phyloP scores from a whole-genome alignment of 2,329 filamentous ascomycete genomes.

The Beauveria brongniartii region DNA sequence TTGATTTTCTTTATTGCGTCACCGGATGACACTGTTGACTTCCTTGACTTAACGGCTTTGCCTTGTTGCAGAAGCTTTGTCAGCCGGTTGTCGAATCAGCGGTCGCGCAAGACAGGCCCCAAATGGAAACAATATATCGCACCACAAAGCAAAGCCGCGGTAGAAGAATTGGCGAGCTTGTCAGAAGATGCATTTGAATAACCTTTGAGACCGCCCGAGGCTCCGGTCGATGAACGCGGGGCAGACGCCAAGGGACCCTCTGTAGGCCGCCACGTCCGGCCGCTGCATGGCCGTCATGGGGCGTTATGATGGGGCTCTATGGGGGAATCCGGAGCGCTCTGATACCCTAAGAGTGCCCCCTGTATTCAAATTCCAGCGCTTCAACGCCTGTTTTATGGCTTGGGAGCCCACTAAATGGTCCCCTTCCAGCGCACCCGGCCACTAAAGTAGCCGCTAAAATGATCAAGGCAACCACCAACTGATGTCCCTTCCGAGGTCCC shows the following conservation, averaged over 20 bases:
- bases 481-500: neutral
- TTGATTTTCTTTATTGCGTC: no score
- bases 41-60: no score
- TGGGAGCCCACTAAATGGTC: no score
- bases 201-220: slow-evolving; percentile 6
- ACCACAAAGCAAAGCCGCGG: neutral
- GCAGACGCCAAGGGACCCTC: neutral
- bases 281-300: neutral
- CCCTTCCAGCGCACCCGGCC: neutral
- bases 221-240: slow-evolving; percentile 9
- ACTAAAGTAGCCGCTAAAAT: neutral
- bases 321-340: neutral
- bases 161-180: neutral
- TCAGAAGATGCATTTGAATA: neutral
- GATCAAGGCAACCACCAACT: neutral
- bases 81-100: no score
- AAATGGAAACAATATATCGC: neutral
- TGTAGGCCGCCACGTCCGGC: neutral
- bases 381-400: neutral
- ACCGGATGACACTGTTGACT: no score
- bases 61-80: no score
- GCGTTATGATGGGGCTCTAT: neutral
- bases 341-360: neutral
- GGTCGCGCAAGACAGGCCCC: no score
- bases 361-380: neutral